These are phyloP conservation scores for Excoecaria agallocha DNA, from an alignment of 345 rosid species.

Conservation along the genomic window DNA sequence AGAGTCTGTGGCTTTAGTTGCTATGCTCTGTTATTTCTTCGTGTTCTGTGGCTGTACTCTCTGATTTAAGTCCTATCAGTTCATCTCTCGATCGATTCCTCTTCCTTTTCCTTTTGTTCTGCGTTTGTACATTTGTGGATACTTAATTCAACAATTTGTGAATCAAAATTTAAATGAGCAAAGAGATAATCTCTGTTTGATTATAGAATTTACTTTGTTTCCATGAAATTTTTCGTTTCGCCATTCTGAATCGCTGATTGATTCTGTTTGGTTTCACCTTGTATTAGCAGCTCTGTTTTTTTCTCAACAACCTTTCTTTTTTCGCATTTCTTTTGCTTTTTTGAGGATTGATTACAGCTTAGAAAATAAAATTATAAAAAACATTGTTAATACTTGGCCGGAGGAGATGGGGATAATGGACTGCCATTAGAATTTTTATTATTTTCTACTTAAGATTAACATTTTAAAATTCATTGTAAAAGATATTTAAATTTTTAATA, in stretches of 20 bases:
- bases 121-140: not conserved
- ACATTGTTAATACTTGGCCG: too few species aligned
- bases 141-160: not conserved
- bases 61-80: constrained; percentile 23
- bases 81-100: not conserved
- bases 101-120: not conserved
- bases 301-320: not conserved
- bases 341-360: too few species aligned
- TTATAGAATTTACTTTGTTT: not conserved
- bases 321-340: too few species aligned
- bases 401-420: too few species aligned
- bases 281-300: not conserved
- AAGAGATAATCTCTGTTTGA: not conserved
- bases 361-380: too few species aligned
- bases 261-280: not conserved
- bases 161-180: not conserved
- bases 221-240: too few species aligned
- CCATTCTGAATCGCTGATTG: not conserved
- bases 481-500: too few species aligned
- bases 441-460: too few species aligned
- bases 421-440: too few species aligned
- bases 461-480: too few species aligned
- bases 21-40: constrained; percentile 79
- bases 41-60: constrained; percentile 80
- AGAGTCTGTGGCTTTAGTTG: constrained; percentile 62